Base-by-base conservation (phyloP, 768 basidiomycete species). In the Termitomyces sp. region DNA sequence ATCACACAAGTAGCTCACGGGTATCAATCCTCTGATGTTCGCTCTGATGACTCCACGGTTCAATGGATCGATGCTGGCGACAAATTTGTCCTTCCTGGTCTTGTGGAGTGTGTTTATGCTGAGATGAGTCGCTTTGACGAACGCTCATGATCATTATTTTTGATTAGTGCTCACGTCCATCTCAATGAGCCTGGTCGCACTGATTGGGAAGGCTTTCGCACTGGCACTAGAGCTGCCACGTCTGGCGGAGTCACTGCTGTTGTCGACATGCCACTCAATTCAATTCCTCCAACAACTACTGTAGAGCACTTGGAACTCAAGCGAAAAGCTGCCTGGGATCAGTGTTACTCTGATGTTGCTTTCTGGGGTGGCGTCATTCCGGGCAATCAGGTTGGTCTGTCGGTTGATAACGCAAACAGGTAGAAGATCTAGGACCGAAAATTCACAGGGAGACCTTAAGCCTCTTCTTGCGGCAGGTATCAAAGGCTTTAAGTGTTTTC, bases 201-300 rank as follows among this genome's bases (percentile, higher is more conserved):
- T 2, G 86, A 89, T 58, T 97, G 95, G 95, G 95, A 97, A 68
- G 95, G 95, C 0, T 96, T 97, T 69, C 83, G 81, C 74, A 91
- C 93, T 0, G 95, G 93, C n/a, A 95, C 95, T 1, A 75, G 79
- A 55, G 96, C 96, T 20, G 96, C 96, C 1, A 85, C 87, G 2
- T 89, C 93, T 1, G 96, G 96, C 22, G 97, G 96, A 7, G 85
- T 98, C n/a, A 98, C 95, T 8, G 93, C 93, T 6, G 77, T 98
- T 22, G 88, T 98, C 33, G 97, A 98, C 74, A 99, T 98, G 96
- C 97, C 96, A 2, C 78, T 99, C 55, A 98, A 99, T 72, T 96
- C 95, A 2, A 91, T 98, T 54, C 96, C 96, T 1, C 94, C 97
- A 0, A 98, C 97, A 0, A 95, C 93, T 1, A 95, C 93, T 0